Evolutionary conservation across 176 grass and related monocot species (phyloP).

Genomic region (Pontederia paniculata): DNA sequence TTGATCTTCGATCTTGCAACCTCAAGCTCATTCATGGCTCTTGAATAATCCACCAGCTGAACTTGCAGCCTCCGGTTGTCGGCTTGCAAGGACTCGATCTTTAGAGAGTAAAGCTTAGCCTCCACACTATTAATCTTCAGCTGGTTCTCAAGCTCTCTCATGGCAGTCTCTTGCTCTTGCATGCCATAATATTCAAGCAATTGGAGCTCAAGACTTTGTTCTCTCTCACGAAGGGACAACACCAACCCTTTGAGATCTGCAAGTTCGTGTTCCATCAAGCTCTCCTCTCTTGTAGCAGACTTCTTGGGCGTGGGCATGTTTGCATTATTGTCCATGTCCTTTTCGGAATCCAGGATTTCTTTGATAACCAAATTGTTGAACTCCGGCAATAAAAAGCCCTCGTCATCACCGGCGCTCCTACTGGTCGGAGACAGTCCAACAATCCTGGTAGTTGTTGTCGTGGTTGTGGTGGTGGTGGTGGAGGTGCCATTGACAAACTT

Average conservation of each 20-base stretch:
- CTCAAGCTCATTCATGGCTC: constrained; percentile 43
- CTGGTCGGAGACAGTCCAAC: constrained; percentile 10
- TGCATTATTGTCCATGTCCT: constrained; percentile 15
- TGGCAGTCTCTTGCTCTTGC: constrained; percentile 53
- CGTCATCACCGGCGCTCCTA: background rate
- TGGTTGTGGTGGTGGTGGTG: constrained; percentile 33
- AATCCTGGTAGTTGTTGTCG: constrained; percentile 28
- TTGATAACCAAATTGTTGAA: background rate
- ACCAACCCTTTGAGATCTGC: constrained; percentile 67
- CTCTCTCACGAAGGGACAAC: constrained; percentile 63
- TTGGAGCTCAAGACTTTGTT: constrained; percentile 63
- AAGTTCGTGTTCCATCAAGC: constrained; percentile 45
- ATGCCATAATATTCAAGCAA: constrained; percentile 45
- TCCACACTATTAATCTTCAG: constrained; percentile 65
- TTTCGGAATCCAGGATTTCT: constrained; percentile 4
- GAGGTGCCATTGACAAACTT: constrained; percentile 50
- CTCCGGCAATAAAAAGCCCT: constrained; percentile 7
- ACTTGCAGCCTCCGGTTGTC: constrained; percentile 57
- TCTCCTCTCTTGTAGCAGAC: constrained; percentile 25
- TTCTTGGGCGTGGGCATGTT: constrained; percentile 13
- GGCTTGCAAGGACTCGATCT: constrained; percentile 62
- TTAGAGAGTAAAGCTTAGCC: constrained; percentile 61
- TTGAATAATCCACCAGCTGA: constrained; percentile 41
- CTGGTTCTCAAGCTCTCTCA: constrained; percentile 80
- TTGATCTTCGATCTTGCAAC: constrained; percentile 41